These are phyloP conservation scores for Paramecium octaurelia DNA, from an alignment of 73 alveolate species.

Conservation along the genomic window DNA sequence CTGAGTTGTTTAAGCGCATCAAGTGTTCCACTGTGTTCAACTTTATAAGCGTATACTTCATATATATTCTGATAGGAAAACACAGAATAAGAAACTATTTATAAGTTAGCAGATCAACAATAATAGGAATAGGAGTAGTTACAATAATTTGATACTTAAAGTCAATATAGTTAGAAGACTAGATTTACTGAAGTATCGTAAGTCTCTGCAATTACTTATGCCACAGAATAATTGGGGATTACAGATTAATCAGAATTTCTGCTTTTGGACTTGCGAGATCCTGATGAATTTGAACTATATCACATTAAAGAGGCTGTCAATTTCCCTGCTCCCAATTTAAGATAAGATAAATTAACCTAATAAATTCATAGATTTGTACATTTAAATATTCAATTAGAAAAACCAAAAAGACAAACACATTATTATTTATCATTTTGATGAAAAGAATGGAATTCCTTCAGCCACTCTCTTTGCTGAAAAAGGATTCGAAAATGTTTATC, in stretches of 20 bases:
- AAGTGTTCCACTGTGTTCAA: slow-evolving; percentile 79
- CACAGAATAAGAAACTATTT: slow-evolving; percentile 63
- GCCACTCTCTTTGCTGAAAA: slow-evolving; percentile 77
- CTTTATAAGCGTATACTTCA: slow-evolving; percentile 59
- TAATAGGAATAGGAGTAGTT: not conserved
- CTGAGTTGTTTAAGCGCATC: slow-evolving; percentile 83
- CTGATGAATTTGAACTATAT: slow-evolving; percentile 72
- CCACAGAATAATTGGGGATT: slow-evolving; percentile 79
- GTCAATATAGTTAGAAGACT: slow-evolving; percentile 53
- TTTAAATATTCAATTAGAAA: slow-evolving; percentile 48
- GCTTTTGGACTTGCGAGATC: slow-evolving; percentile 85
- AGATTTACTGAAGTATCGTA: slow-evolving; percentile 65
- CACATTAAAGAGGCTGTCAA: slow-evolving; percentile 81
- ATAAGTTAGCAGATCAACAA: slow-evolving; percentile 52
- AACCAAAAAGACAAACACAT: slow-evolving; percentile 82
- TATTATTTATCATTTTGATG: slow-evolving; percentile 81
- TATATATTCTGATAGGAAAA: slow-evolving; percentile 50
- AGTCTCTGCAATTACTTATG: slow-evolving; percentile 79
- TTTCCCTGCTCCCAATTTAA: slow-evolving; percentile 84
- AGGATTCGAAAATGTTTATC: slow-evolving; percentile 84
- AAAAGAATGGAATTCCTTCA: slow-evolving; percentile 78
- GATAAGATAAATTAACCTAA: slow-evolving; percentile 83
- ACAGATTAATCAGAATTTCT: slow-evolving; percentile 77
- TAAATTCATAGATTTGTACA: slow-evolving; percentile 74
- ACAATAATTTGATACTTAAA: slow-evolving; percentile 11